phyloP scores from a whole-genome alignment of 2,329 filamentous ascomycete species.

The Monosporascus sp. region DNA sequence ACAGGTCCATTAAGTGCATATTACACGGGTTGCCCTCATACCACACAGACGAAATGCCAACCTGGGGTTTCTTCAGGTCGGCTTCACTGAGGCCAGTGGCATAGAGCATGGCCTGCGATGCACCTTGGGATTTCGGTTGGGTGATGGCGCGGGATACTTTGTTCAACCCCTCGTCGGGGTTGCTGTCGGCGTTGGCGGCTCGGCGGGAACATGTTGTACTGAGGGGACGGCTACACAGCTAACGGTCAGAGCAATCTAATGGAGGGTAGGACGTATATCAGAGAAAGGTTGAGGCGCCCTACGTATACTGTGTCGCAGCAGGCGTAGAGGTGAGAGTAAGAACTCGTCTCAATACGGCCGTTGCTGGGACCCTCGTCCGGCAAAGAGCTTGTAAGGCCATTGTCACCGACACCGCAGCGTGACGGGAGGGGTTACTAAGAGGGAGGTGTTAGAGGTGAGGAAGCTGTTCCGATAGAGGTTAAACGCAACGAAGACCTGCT shows the following conservation, averaged over 20 bases:
- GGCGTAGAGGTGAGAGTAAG: constrained; percentile 19
- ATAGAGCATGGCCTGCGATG: constrained; percentile 98
- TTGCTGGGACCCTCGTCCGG: constrained; percentile 21
- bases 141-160: constrained; percentile 80
- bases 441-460: neutral
- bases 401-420: constrained; percentile 3
- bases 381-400: constrained; percentile 27
- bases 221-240: constrained; percentile 39
- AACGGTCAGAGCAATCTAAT: constrained; percentile 5
- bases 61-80: constrained; percentile 94
- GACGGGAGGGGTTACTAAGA: neutral
- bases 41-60: constrained; percentile 98
- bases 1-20: constrained; percentile 94
- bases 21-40: constrained; percentile 98
- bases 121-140: constrained; percentile 95
- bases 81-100: constrained; percentile 81
- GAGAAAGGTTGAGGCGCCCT: constrained; percentile 5
- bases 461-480: neutral
- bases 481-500: neutral
- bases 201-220: constrained; percentile 44
- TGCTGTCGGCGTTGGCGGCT: constrained; percentile 38
- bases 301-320: constrained; percentile 23
- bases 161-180: constrained; percentile 52
- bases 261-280: neutral
- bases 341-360: constrained; percentile 5